A percentile compares a stretch with the other conserved stretches of the same genome.
Conservation (phyloP, 805 yeast species). For the Starmera quercuum region DNA sequence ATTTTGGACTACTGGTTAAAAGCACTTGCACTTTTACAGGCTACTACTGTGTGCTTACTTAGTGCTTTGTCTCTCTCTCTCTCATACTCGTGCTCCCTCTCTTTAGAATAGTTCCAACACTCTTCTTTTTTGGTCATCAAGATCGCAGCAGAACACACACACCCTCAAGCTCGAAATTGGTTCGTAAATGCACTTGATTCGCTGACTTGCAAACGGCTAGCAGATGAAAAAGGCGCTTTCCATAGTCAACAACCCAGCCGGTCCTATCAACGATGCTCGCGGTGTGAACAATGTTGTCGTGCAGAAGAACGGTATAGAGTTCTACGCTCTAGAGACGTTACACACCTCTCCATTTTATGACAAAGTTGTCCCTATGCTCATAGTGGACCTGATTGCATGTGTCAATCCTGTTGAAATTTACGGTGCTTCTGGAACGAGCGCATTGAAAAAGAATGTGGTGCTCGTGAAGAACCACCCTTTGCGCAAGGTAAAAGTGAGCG, state of each 20-base stretch:
- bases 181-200: no score
- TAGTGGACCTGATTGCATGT: conserved; percentile 20
- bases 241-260: not conserved
- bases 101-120: no score
- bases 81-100: no score
- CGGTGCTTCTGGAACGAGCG: conserved; percentile 15
- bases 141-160: no score
- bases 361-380: conserved; percentile 22
- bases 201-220: no score
- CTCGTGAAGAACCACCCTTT: conserved; percentile 38
- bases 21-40: no score
- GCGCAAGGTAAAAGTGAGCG: conserved; percentile 25
- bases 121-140: no score
- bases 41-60: no score
- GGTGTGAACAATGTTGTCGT: conserved; percentile 20
- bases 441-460: conserved; percentile 13
- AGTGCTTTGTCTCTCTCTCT: no score
- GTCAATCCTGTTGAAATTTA: conserved; percentile 18
- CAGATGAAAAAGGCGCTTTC: not conserved
- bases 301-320: conserved; percentile 18
- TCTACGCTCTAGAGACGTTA: conserved; percentile 28
- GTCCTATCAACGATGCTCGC: conserved; percentile 9
- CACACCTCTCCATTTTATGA: conserved; percentile 23
- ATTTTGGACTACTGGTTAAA: no score
- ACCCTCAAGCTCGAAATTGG: no score